Base-by-base conservation (phyloP, 768 basidiomycete species). In the Gelatoporia subvermispora region DNA sequence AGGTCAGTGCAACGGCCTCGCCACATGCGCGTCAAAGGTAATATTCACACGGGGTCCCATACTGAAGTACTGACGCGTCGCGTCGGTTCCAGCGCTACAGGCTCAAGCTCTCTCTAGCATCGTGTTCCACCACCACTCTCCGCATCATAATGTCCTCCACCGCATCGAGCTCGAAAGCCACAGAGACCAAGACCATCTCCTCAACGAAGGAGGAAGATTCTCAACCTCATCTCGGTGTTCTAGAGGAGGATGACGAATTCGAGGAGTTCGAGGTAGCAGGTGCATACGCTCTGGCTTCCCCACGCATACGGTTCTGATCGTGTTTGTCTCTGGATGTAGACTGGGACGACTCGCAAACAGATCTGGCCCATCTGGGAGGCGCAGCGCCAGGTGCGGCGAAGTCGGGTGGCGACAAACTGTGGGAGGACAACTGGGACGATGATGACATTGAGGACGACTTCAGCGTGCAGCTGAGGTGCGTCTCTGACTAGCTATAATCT, bases 351-450 rank as follows among this genome's bases (percentile, higher is more conserved):
- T 81, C 85, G 0, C 75, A 89, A 58, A 93, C 90, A 2, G 85
- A 90, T 65, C 68, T 93, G 21, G 85, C 85, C 13, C 86, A 90
- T 62, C 70, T 92, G 39, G 81, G 79, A 36, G 85, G 85, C 17
- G 76, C 82, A 2, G 79, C 83, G 3, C 84, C 87, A 2, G 87
- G 86, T 3, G 81, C 75, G 11, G 88, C 85, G 3, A 84, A 82
- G 58, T 85, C 85, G 28, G 85, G 85, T 36, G 88, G 88, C 16
- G 85, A 96, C 67, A 90, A 93, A 61, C 72, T 99, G 10, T 99
- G 96, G 96, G 96, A 99, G 73, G 96, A 98, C 59, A 97, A 97
- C 65, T 99, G 96, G 96, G 96, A 99, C 61, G 96, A 99, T 59
- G 96, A 99, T 69, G 95, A 98, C 68, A 84, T 96, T 52, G 95